These are phyloP conservation scores for Echium plantagineum DNA, from an alignment of 257 asterid genomes.

Conservation along the genomic window DNA sequence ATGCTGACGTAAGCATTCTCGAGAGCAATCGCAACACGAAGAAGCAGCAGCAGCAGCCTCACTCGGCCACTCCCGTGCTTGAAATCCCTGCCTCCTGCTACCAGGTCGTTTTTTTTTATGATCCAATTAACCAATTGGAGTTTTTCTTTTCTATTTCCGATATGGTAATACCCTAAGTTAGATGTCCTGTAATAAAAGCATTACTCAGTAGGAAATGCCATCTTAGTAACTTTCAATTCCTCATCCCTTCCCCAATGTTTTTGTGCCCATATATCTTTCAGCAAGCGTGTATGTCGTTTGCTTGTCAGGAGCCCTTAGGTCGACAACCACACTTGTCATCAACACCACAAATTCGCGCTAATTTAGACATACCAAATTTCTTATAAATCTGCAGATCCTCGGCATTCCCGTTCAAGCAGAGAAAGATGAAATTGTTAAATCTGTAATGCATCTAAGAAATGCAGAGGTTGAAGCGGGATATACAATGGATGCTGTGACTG, in stretches of 20 bases:
- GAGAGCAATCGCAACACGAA: conserved; percentile 8
- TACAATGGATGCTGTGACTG: conserved; percentile 68
- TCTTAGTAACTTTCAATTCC: too few species aligned
- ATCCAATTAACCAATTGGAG: not conserved
- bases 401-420: conserved; percentile 80
- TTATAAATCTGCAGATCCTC: conserved; percentile 51
- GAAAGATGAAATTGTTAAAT: conserved; percentile 93
- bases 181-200: too few species aligned
- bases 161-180: too few species aligned
- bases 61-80: conserved; percentile 16
- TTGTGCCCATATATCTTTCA: too few species aligned
- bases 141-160: not conserved
- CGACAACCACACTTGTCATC: too few species aligned
- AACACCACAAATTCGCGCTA: not conserved
- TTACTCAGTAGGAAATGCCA: too few species aligned
- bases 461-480: conserved; percentile 93
- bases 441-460: conserved; percentile 73
- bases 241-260: too few species aligned
- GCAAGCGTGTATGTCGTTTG: too few species aligned
- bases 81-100: conserved; percentile 93
- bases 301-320: too few species aligned
- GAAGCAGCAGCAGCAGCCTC: too few species aligned
- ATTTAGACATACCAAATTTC: not conserved
- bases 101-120: conserved; percentile 35
- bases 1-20: conserved; percentile 15